Evolutionary conservation across 2,329 filamentous ascomycete species (phyloP), one percentile per base, ranked within the genome.

Genomic region (Cercospora sp.): DNA sequence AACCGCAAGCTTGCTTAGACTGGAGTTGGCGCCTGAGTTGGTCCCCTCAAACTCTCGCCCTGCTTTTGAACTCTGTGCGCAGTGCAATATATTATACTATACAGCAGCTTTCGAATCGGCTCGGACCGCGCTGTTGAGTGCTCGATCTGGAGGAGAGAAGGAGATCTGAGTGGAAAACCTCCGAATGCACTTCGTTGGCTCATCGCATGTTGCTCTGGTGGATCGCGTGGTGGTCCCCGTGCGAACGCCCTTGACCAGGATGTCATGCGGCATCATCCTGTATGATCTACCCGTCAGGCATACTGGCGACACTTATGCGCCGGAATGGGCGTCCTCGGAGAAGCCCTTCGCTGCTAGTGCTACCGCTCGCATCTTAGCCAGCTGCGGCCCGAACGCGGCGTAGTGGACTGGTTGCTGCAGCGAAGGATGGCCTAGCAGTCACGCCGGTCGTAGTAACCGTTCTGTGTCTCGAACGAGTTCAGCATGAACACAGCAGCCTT

Each of bases 401-500:
- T 60, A 55, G 36, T 42, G 68, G 63, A 58, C 55, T 51, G 39
- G 60, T 60, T 59, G 64, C 64, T 65, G 63, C 67, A 58, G 61
- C 66, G 36, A 67, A 60, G 64, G 42, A 63, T 63, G 63, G 63
- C 42, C 66, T 62, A 67, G 12, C 16, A 65, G 60, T 65, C 60
- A 67, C 66, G 70, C 61, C 66, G 64, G 59, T 63, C 68, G 65
- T 61, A 62, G 42, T 42, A 51, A 26, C 51, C 30, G 63, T 63
- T 62, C 51, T 67, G 63, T 68, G 65, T 67, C 64, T 68, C 59
- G 68, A 66, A 69, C 58, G 45, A 42, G 36, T 63, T 65, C 68
- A 69, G 72, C 69, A 70, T 67, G 64, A 65, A 64, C 23, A 69
- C 70, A 70, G 72, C 70, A 73, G 70, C 70, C 72, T 42, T 67